Evolutionary conservation across 2,329 filamentous ascomycete genomes (phyloP).

Genomic region (Leptographium flavum): DNA sequence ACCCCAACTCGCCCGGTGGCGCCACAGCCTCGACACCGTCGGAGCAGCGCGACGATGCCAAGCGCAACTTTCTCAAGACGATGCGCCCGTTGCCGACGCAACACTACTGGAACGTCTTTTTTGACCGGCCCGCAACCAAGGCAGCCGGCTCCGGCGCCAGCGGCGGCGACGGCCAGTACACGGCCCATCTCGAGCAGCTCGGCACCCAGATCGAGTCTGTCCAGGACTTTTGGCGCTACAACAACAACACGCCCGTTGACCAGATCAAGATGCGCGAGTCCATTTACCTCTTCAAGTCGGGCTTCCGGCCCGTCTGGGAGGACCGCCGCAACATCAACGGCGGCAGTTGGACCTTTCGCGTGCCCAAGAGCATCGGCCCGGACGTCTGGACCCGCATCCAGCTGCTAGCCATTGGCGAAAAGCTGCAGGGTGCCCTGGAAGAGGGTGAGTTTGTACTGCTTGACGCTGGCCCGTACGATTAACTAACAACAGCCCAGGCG

Average conservation of each 20-base stretch:
- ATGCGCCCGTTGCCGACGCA: constrained; percentile 62
- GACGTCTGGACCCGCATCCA: constrained; percentile 74
- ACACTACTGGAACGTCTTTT: constrained; percentile 66
- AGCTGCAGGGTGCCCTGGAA: constrained; percentile 59
- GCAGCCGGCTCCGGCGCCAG: not conserved
- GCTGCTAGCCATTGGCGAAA: constrained; percentile 70
- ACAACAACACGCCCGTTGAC: constrained; percentile 67
- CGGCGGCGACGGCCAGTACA: constrained; percentile 20
- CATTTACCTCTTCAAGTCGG: constrained; percentile 66
- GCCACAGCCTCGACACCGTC: constrained; percentile 55
- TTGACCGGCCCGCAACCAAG: constrained; percentile 30
- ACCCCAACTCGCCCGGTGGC: constrained; percentile 43
- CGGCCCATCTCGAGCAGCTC: constrained; percentile 45
- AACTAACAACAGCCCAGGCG: constrained; percentile 34
- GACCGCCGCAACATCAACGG: constrained; percentile 76
- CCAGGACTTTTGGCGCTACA: constrained; percentile 74
- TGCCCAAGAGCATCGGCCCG: constrained; percentile 58
- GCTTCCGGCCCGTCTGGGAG: constrained; percentile 67
- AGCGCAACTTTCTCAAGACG: constrained; percentile 68
- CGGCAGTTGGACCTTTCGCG: constrained; percentile 84
- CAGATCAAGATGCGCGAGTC: constrained; percentile 65
- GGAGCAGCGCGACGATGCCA: constrained; percentile 60
- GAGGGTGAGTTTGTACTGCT: constrained; percentile 36
- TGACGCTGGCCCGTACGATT: not conserved
- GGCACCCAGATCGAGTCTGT: constrained; percentile 58